Base-by-base conservation (phyloP, 1,139 yeast species). In the Suhomyces wounanorum region DNA sequence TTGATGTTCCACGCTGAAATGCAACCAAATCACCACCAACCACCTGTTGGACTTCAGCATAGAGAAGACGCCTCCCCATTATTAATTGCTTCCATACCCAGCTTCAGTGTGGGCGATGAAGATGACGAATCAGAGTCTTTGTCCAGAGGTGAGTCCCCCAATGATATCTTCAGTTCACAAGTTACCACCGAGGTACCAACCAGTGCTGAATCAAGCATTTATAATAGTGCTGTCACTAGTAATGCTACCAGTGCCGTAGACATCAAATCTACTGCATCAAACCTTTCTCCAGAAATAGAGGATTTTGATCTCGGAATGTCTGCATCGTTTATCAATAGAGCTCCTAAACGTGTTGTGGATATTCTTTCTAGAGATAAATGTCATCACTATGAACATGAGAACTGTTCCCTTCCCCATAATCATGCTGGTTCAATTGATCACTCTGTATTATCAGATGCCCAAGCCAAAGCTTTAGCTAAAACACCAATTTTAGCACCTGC, bases 1-100 rank as follows among this genome's bases (percentile, higher is more conserved):
- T 76, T 90, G 59, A 85, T 92, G 96, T 91, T 91, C 73, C 98
- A 91, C 63, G 97, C 97, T 1, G 97, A 91, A 66, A 83, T 88
- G 86, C 89, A 84, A 58, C 52, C 52, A 10, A 40, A 26, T 13
- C 82, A 83, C 11, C 54, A 55, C 43, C 30, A 35, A 16, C 47
- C 44, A 36, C 40, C 45, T n/a, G 44, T 30, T 25, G 38, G 25
- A 16, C 40, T 41, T 9, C 49, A 36, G 31, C 47, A 47, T 30
- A 52, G 35, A 14, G 23, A 11, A 16, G 38, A 39, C 11, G 21
- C 30, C 4, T 50, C 51, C 4, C 53, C 53, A 2, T 21, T 13
- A 25, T 39, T 48, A 26, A 33, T 45, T 9, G 44, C 44, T 8
- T 30, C 38, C 18, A 17, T 11, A 17, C 42, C 42, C n/a, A 28